Conservation (phyloP, 2,329 filamentous ascomycete genomes). For the Aspergillus floridensis region DNA sequence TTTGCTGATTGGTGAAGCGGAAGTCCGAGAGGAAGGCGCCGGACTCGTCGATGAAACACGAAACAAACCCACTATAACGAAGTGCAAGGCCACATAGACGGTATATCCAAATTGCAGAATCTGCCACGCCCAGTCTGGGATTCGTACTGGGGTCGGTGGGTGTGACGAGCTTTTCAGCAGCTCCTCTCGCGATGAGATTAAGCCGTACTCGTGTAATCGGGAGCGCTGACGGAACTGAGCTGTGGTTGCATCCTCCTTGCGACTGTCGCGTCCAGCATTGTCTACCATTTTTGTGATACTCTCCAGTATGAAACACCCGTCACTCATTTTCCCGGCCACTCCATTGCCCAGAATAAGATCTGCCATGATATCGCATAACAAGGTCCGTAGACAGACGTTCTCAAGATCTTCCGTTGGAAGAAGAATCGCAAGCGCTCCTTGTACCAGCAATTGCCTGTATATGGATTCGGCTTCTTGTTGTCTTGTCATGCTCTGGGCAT, state of each 20-base stretch:
- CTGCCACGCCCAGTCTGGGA: slow-evolving; percentile 49
- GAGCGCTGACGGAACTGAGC: slow-evolving; percentile 34
- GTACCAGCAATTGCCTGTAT: slow-evolving; percentile 85
- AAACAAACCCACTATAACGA: slow-evolving; percentile 62
- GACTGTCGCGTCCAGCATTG: slow-evolving; percentile 35
- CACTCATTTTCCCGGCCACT: slow-evolving; percentile 73
- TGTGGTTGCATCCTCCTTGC: slow-evolving; percentile 23
- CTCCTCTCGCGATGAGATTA: slow-evolving; percentile 45
- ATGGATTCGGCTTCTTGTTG: slow-evolving; percentile 75
- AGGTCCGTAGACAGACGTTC: slow-evolving; percentile 76
- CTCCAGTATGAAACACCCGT: slow-evolving; percentile 89
- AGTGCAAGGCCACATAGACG: slow-evolving; percentile 61
- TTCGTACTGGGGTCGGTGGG: slow-evolving; percentile 32
- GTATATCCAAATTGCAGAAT: slow-evolving; percentile 53
- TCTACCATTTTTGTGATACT: slow-evolving; percentile 69
- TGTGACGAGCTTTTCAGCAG: slow-evolving; percentile 24
- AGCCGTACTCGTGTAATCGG: slow-evolving; percentile 57
- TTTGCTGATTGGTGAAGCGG: slow-evolving; percentile 22
- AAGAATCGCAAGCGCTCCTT: slow-evolving; percentile 75
- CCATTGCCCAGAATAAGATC: slow-evolving; percentile 85
- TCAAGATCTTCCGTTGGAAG: slow-evolving; percentile 90
- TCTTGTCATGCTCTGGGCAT: slow-evolving; percentile 51
- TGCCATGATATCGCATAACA: slow-evolving; percentile 84
- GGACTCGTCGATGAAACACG: slow-evolving; percentile 66
- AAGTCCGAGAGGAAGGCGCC: slow-evolving; percentile 26